phyloP scores from a whole-genome alignment of 768 basidiomycete genomes.

The Lentinus brumalis region DNA sequence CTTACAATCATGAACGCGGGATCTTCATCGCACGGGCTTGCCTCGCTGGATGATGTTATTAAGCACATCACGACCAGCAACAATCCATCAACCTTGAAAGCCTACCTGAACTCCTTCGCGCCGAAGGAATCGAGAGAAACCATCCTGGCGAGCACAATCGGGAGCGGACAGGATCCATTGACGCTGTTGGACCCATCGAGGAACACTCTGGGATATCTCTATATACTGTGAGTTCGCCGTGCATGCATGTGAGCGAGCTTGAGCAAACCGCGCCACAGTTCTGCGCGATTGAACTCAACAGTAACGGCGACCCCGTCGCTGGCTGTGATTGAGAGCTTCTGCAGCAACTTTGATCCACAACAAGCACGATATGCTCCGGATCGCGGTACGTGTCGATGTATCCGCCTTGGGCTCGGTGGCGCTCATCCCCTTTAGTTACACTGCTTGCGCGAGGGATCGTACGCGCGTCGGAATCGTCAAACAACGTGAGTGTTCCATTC shows the following conservation, averaged over 20 bases:
- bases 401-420: slow-evolving; percentile 8
- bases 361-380: slow-evolving; percentile 71
- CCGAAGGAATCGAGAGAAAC: slow-evolving; percentile 61
- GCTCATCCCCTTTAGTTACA: slow-evolving; percentile 48
- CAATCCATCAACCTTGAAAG: slow-evolving; percentile 6
- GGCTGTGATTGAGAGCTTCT: slow-evolving; percentile 56
- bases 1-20: background rate
- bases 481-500: slow-evolving; percentile 48
- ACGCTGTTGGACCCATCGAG: slow-evolving; percentile 52
- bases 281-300: slow-evolving; percentile 53
- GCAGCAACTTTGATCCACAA: slow-evolving; percentile 58
- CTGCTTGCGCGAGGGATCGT: slow-evolving; percentile 66
- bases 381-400: slow-evolving; percentile 46
- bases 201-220: slow-evolving; percentile 68
- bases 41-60: slow-evolving; percentile 14
- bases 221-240: slow-evolving; percentile 62
- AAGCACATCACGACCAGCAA: slow-evolving; percentile 8
- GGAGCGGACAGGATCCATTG: slow-evolving; percentile 71
- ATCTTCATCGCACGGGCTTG: slow-evolving; percentile 4
- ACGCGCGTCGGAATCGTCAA: slow-evolving; percentile 45
- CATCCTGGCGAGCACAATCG: slow-evolving; percentile 53
- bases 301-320: slow-evolving; percentile 43
- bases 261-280: slow-evolving; percentile 40
- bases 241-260: background rate
- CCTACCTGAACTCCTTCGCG: slow-evolving; percentile 33